phyloP scores from a whole-genome alignment of 2,329 filamentous ascomycete genomes.

The Hymenoscyphus repandus region DNA sequence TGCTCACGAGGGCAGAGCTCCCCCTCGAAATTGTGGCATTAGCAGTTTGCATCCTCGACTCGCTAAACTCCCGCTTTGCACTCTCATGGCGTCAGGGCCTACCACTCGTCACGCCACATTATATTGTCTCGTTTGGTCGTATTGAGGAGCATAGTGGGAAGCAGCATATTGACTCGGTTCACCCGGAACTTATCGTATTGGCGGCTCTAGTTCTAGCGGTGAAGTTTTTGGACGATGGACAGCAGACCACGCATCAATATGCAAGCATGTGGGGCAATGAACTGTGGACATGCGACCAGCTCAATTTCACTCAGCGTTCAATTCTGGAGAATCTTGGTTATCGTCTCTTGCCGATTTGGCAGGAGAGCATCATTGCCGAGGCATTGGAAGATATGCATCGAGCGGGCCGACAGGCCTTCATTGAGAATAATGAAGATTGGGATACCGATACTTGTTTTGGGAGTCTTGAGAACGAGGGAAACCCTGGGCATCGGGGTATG shows the following conservation, averaged over 20 bases:
- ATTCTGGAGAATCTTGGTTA: constrained; percentile 61
- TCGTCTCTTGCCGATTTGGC: constrained; percentile 55
- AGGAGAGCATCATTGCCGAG: constrained; percentile 50
- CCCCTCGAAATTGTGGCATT: constrained; percentile 58
- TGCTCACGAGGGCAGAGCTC: constrained; percentile 52
- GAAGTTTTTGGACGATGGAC: constrained; percentile 59
- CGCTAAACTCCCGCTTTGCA: constrained; percentile 57
- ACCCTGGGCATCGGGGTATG: background rate
- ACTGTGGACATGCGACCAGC: constrained; percentile 55
- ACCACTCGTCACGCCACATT: constrained; percentile 38
- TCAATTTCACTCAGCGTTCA: constrained; percentile 58
- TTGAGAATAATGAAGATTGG: constrained; percentile 11
- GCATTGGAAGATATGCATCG: constrained; percentile 61
- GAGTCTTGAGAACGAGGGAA: background rate
- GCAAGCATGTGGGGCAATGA: constrained; percentile 47
- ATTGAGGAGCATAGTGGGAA: constrained; percentile 19
- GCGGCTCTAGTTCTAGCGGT: constrained; percentile 57
- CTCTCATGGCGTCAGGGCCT: constrained; percentile 56
- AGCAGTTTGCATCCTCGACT: constrained; percentile 62
- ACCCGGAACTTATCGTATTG: constrained; percentile 59
- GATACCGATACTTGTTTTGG: constrained; percentile 12
- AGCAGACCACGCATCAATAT: constrained; percentile 50
- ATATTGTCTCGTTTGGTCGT: constrained; percentile 29
- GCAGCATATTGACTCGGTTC: constrained; percentile 55
- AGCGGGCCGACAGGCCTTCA: constrained; percentile 34